Evolutionary conservation across 2,329 filamentous ascomycete genomes (phyloP).

Genomic region (Hypoxylon sp.): DNA sequence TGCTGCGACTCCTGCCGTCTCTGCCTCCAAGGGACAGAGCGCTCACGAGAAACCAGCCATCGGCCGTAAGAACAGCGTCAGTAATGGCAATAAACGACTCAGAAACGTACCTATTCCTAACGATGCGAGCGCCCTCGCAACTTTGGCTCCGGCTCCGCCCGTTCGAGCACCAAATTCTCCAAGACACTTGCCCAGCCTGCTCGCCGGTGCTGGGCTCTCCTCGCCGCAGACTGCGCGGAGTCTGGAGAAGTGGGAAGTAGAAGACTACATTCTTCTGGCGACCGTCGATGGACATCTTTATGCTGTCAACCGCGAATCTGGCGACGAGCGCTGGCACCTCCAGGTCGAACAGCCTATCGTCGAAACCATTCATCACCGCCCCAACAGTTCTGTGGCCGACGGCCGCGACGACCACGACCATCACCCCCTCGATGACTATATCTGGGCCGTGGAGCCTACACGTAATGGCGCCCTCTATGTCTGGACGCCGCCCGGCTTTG

Average conservation of each 20-base stretch:
- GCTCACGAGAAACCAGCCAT: conserved; percentile 35
- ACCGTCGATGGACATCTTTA: conserved; percentile 98
- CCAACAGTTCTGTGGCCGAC: conserved; percentile 72
- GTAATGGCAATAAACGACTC: conserved; percentile 43
- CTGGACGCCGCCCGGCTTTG: conserved; percentile 77
- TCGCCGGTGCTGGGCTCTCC: conserved; percentile 74
- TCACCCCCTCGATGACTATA: conserved; percentile 82
- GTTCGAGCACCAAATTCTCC: conserved; percentile 92
- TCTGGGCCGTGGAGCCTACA: conserved; percentile 96
- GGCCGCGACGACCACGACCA: conserved; percentile 66
- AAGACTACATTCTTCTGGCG: conserved; percentile 99
- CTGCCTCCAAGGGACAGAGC: conserved; percentile 45
- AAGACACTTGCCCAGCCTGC: conserved; percentile 72
- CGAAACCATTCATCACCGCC: conserved; percentile 85
- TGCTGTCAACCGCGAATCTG: conserved; percentile 89
- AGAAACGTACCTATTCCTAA: conserved; percentile 57
- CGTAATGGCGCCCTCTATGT: conserved; percentile 90
- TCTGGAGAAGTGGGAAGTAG: conserved; percentile 99
- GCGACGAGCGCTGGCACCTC: conserved; percentile 87
- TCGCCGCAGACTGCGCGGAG: conserved; percentile 95
- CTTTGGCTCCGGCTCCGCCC: conserved; percentile 96
- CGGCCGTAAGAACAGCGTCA: conserved; percentile 46
- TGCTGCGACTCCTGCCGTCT: conserved; percentile 48
- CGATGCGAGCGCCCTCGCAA: conserved; percentile 96
- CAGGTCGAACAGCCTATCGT: conserved; percentile 90